These are phyloP conservation scores for Leishmania aethiopica DNA, from an alignment of 208 protist genomes.

Conservation along the genomic window DNA sequence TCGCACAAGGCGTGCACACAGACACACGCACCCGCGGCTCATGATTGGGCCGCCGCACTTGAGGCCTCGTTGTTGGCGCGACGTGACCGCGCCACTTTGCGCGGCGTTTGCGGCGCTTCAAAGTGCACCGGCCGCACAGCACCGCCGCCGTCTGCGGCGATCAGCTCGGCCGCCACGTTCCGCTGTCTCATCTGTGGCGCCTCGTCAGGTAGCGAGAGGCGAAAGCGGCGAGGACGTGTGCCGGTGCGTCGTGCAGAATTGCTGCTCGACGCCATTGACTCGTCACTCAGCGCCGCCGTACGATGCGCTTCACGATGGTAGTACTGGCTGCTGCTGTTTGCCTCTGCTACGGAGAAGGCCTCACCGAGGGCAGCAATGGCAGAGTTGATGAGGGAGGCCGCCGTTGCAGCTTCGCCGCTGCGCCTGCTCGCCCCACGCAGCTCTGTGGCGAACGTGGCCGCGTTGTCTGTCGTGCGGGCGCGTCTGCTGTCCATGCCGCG, in stretches of 20 bases:
- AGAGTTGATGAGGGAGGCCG: conserved; percentile 20
- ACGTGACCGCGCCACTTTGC: conserved; percentile 58
- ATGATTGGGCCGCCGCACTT: neutral
- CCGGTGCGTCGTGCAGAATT: neutral
- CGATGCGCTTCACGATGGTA: conserved; percentile 10
- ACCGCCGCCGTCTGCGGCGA: neutral
- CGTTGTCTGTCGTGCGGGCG: neutral
- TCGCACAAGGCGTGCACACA: conserved; percentile 2
- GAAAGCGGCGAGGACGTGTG: conserved; percentile 14
- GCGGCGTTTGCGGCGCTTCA: conserved; percentile 45
- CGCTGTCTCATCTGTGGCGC: neutral
- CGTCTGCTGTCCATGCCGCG: neutral
- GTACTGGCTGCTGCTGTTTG: neutral
- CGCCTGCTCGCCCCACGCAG: neutral
- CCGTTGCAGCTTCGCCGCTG: neutral
- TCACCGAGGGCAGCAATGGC: conserved; percentile 31
- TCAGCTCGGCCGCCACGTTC: neutral
- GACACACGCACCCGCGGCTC: neutral
- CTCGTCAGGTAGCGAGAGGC: conserved; percentile 16
- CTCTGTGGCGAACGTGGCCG: conserved; percentile 21
- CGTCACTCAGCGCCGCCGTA: neutral
- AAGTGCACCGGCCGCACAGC: conserved; percentile 20
- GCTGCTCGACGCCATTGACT: neutral
- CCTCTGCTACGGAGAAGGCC: neutral
- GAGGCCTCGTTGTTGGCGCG: conserved; percentile 15